phyloP scores from a whole-genome alignment of 768 basidiomycete species.

The Boletus insuetus region DNA sequence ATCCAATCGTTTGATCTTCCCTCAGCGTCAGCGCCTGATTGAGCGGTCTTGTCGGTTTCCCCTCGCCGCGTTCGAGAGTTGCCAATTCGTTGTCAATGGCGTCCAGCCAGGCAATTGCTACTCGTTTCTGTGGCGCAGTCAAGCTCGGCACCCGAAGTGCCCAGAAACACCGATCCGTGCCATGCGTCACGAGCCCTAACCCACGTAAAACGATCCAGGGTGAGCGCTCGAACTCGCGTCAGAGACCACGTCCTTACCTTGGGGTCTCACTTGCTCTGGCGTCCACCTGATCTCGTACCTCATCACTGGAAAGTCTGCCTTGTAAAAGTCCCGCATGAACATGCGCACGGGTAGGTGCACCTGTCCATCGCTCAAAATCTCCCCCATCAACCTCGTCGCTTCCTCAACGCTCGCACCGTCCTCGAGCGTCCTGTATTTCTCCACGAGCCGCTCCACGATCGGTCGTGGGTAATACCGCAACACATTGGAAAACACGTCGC shows the following conservation, averaged over 20 bases:
- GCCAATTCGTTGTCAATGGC: slow-evolving; percentile 45
- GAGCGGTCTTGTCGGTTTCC: slow-evolving; percentile 30
- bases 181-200: slow-evolving; percentile 70
- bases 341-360: slow-evolving; percentile 68
- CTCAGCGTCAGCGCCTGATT: slow-evolving; percentile 48
- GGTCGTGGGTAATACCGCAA: slow-evolving; percentile 56
- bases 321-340: slow-evolving; percentile 56
- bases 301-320: slow-evolving; percentile 57
- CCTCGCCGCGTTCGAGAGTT: slow-evolving; percentile 36
- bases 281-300: slow-evolving; percentile 72
- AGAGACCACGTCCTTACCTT: slow-evolving; percentile 38
- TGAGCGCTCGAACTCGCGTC: too few relatives aligned
- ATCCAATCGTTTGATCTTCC: slow-evolving; percentile 49
- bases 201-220: too few relatives aligned
- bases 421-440: slow-evolving; percentile 41
- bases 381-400: slow-evolving; percentile 48
- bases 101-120: slow-evolving; percentile 57
- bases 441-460: slow-evolving; percentile 45
- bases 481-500: slow-evolving; percentile 57
- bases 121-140: slow-evolving; percentile 39
- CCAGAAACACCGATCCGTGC: slow-evolving; percentile 62
- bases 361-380: slow-evolving; percentile 58
- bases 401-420: slow-evolving; percentile 43
- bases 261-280: slow-evolving; percentile 53
- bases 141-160: slow-evolving; percentile 53